A percentile compares a stretch with the other conserved stretches of the same genome.
phyloP scores from a whole-genome alignment of 495 filamentous ascomycete genomes.

The Trichoderma reesei region DNA sequence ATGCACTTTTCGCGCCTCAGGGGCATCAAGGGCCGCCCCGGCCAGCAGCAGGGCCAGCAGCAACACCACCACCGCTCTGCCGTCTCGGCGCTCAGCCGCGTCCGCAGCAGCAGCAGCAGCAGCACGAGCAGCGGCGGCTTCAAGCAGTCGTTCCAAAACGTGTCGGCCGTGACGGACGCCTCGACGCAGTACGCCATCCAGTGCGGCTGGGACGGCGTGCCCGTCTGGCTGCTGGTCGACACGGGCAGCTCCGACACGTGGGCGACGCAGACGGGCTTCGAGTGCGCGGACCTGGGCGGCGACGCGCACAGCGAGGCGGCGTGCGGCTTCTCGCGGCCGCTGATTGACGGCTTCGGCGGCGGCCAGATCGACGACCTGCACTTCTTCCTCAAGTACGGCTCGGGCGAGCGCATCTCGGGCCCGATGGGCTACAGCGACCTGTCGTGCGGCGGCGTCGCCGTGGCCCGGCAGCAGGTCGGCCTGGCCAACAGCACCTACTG shows the following conservation, averaged over 20 bases:
- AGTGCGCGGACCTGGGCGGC: constrained; percentile 21
- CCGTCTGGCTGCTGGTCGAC: constrained; percentile 41
- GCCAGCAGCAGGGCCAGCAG: constrained; percentile 9
- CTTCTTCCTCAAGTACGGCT: constrained; percentile 52
- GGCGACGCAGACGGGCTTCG: constrained; percentile 21
- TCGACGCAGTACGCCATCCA: constrained; percentile 31
- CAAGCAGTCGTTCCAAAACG: constrained; percentile 25
- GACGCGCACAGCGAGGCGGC: constrained; percentile 15
- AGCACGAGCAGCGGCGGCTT: not conserved
- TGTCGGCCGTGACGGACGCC: constrained; percentile 26
- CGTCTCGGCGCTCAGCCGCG: not conserved
- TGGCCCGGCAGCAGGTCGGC: constrained; percentile 38
- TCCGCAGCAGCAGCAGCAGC: not conserved
- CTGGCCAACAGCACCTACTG: constrained; percentile 29
- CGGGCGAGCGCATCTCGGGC: constrained; percentile 47
- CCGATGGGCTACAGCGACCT: constrained; percentile 49
- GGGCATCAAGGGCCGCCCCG: constrained; percentile 1
- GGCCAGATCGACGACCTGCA: constrained; percentile 29
- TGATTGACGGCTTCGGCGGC: constrained; percentile 18
- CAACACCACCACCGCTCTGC: too few species aligned
- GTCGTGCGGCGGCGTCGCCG: constrained; percentile 44
- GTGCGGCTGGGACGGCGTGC: constrained; percentile 21
- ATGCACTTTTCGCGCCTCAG: constrained; percentile 6
- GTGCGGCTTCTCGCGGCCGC: constrained; percentile 22
- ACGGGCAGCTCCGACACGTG: constrained; percentile 60